Percentiles rank a stretch among this genome's conserved stretches.
phyloP scores from a whole-genome alignment of 1,139 yeast species.

The Magnusiomyces tetraspermus region DNA sequence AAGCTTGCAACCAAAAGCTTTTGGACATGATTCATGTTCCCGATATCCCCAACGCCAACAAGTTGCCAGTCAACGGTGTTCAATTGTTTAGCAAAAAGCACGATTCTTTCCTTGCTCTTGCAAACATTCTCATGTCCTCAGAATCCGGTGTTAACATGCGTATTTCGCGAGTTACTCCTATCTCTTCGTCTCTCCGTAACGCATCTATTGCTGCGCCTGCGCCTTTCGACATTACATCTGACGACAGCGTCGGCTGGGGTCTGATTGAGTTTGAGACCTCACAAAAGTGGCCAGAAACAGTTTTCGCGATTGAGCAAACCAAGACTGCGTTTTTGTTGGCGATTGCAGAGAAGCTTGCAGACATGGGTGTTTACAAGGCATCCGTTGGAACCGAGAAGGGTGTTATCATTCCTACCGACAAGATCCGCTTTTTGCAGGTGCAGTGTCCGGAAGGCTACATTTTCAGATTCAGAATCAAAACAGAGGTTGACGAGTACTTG shows the following conservation, averaged over 20 bases:
- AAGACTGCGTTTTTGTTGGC: conserved; percentile 82
- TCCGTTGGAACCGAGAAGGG: conserved; percentile 49
- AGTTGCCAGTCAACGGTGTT: conserved; percentile 36
- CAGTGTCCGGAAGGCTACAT: conserved; percentile 85
- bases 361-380: conserved; percentile 44
- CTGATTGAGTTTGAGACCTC: conserved; percentile 83
- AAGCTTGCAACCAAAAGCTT: conserved; percentile 16
- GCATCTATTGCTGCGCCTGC: conserved; percentile 71
- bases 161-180: conserved; percentile 60
- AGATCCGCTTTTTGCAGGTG: conserved; percentile 47
- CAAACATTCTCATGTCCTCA: conserved; percentile 43
- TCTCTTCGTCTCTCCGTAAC: conserved; percentile 59
- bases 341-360: conserved; percentile 47
- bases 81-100: conserved; percentile 48
- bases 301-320: conserved; percentile 73
- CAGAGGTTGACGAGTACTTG: conserved; percentile 72
- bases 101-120: conserved; percentile 57
- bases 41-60: conserved; percentile 36
- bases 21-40: conserved; percentile 42
- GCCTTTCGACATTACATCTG: conserved; percentile 64
- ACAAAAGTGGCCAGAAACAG: conserved; percentile 92
- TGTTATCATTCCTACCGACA: conserved; percentile 44
- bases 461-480: conserved; percentile 59
- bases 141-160: conserved; percentile 53
- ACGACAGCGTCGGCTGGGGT: conserved; percentile 73